Percentiles rank a stretch among this genome's conserved stretches.
These are phyloP conservation scores for Sporothrix phasma DNA, from an alignment of 2,329 filamentous ascomycete genomes.

Conservation along the genomic window DNA sequence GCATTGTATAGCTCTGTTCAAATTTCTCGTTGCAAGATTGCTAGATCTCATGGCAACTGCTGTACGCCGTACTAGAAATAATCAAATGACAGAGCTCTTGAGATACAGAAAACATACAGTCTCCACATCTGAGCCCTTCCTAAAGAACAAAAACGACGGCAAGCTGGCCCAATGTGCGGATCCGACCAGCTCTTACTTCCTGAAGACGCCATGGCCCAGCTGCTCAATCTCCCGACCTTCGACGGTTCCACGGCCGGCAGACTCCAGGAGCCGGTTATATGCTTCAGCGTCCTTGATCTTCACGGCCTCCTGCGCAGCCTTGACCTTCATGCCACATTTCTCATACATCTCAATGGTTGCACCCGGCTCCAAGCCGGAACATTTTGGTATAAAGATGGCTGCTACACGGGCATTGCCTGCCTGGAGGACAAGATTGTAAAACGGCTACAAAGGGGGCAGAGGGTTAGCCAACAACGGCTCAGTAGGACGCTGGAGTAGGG, in stretches of 20 bases:
- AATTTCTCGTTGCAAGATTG: neutral
- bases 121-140: neutral
- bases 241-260: constrained; percentile 57
- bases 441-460: constrained; percentile 48
- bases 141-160: neutral
- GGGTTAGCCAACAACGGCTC: neutral
- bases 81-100: neutral
- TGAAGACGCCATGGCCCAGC: constrained; percentile 53
- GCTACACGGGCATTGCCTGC: constrained; percentile 87
- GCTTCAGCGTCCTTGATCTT: constrained; percentile 67
- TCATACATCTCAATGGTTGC: constrained; percentile 87
- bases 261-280: constrained; percentile 63
- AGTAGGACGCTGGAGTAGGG: neutral
- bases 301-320: constrained; percentile 85
- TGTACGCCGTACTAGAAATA: neutral
- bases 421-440: constrained; percentile 78
- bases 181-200: constrained; percentile 27
- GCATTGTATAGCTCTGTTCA: neutral
- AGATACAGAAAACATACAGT: neutral
- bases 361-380: constrained; percentile 55
- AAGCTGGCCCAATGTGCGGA: too few species aligned
- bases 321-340: constrained; percentile 82
- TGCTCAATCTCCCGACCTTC: constrained; percentile 73
- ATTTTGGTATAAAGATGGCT: constrained; percentile 77
- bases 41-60: too few species aligned